Percentiles rank a stretch among this genome's conserved stretches.
Conservation (phyloP, 345 rosid species). For the Excoecaria agallocha region DNA sequence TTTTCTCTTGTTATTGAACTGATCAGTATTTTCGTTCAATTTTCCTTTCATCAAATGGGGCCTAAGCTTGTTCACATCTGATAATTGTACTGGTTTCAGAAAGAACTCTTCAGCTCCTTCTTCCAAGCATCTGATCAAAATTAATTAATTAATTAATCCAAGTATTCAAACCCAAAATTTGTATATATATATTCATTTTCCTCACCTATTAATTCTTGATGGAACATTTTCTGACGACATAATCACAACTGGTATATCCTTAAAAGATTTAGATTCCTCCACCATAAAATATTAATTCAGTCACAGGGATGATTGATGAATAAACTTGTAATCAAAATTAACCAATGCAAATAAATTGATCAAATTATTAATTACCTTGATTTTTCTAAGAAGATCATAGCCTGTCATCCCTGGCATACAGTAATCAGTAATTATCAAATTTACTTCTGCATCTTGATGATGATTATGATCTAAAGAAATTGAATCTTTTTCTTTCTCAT, state of each 20-base stretch:
- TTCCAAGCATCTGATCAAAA: slow-evolving; percentile 60
- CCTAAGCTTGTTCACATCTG: slow-evolving; percentile 74
- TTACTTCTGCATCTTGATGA: slow-evolving; percentile 48
- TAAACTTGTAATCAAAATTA: too few species aligned
- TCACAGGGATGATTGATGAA: too few species aligned
- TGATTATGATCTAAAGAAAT: slow-evolving; percentile 29
- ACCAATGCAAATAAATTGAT: not conserved
- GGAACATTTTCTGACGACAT: slow-evolving; percentile 95
- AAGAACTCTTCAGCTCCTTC: slow-evolving; percentile 94
- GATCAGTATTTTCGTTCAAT: slow-evolving; percentile 23
- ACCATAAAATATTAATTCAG: not conserved
- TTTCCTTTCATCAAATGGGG: slow-evolving; percentile 54
- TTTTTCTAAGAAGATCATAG: slow-evolving; percentile 77
- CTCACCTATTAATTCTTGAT: slow-evolving; percentile 68
- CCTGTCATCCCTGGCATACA: slow-evolving; percentile 99
- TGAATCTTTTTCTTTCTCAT: slow-evolving; percentile 19
- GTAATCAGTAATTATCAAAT: slow-evolving; percentile 87
- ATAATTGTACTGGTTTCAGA: slow-evolving; percentile 74
- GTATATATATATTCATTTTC: too few species aligned
- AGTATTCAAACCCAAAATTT: too few species aligned
- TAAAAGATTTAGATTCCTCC: slow-evolving; percentile 65
- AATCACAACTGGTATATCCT: slow-evolving; percentile 80
- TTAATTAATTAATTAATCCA: not conserved
- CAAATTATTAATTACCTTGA: slow-evolving; percentile 76
- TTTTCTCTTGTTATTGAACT: slow-evolving; percentile 39